These are phyloP conservation scores for Podospora tetraspora DNA, from an alignment of 495 filamentous ascomycete species.

Conservation along the genomic window DNA sequence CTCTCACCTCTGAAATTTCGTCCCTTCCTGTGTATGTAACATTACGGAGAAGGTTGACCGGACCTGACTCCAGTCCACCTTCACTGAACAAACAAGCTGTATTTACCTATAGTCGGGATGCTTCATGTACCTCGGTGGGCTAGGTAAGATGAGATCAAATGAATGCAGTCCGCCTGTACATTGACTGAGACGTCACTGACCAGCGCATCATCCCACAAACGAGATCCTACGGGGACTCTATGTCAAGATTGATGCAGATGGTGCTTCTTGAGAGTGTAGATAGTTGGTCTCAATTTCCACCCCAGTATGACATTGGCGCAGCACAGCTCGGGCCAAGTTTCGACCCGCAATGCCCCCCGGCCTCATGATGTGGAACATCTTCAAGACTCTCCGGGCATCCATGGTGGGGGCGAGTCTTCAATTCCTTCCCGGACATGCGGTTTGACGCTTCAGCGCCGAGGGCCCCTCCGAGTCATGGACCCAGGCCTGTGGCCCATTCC, in stretches of 20 bases:
- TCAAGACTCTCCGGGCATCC: conserved; percentile 12
- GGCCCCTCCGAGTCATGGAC: background rate
- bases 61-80: background rate
- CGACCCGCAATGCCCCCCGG: background rate
- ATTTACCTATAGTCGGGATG: background rate
- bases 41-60: too few species aligned
- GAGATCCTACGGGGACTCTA: background rate
- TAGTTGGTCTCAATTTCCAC: background rate
- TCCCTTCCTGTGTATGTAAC: too few species aligned
- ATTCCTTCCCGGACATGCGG: too few species aligned
- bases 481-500: background rate
- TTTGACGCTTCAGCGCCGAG: background rate
- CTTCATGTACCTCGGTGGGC: background rate
- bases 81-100: background rate
- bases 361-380: conserved; percentile 14
- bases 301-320: background rate
- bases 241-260: background rate
- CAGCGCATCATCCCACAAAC: background rate
- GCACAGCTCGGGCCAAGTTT: background rate
- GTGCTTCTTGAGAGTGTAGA: too few species aligned
- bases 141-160: background rate
- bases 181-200: background rate
- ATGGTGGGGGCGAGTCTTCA: background rate
- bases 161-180: background rate
- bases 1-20: background rate